phyloP scores from a whole-genome alignment of 768 basidiomycete genomes.

The Clathrus columnatus region DNA sequence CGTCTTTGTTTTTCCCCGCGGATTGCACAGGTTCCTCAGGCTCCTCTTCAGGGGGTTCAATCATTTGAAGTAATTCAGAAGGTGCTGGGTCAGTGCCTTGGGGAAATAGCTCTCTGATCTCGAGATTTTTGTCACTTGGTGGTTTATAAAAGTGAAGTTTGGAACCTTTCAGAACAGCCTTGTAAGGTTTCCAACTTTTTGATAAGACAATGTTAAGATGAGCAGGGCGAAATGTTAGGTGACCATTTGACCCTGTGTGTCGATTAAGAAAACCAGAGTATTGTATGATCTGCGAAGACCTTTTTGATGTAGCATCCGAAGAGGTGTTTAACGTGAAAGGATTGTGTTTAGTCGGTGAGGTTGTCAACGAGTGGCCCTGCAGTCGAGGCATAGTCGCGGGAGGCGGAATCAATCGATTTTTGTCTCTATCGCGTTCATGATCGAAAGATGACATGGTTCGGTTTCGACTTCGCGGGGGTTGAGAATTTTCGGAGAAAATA shows the following conservation, averaged over 20 bases:
- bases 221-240: slow-evolving; percentile 29
- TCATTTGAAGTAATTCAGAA: slow-evolving; percentile 39
- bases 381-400: slow-evolving; percentile 9
- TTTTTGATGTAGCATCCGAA: slow-evolving; percentile 31
- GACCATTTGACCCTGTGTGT: slow-evolving; percentile 34
- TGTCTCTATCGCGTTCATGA: slow-evolving; percentile 1
- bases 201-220: slow-evolving; percentile 27
- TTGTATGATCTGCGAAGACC: slow-evolving; percentile 73
- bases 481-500: neutral
- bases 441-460: slow-evolving; percentile 7
- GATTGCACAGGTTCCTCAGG: slow-evolving; percentile 17
- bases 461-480: neutral
- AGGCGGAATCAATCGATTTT: neutral
- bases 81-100: slow-evolving; percentile 47
- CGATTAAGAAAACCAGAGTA: slow-evolving; percentile 72
- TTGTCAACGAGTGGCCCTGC: slow-evolving; percentile 30
- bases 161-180: slow-evolving; percentile 73
- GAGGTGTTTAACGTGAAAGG: slow-evolving; percentile 32
- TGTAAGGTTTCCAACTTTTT: slow-evolving; percentile 84
- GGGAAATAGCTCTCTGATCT: slow-evolving; percentile 69
- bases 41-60: slow-evolving; percentile 24
- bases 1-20: slow-evolving; percentile 6
- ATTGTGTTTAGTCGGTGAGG: slow-evolving; percentile 29
- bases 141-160: slow-evolving; percentile 86
- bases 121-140: slow-evolving; percentile 54